Evolutionary conservation across 257 asterid species (phyloP).

Genomic region (Ehretia macrophylla): DNA sequence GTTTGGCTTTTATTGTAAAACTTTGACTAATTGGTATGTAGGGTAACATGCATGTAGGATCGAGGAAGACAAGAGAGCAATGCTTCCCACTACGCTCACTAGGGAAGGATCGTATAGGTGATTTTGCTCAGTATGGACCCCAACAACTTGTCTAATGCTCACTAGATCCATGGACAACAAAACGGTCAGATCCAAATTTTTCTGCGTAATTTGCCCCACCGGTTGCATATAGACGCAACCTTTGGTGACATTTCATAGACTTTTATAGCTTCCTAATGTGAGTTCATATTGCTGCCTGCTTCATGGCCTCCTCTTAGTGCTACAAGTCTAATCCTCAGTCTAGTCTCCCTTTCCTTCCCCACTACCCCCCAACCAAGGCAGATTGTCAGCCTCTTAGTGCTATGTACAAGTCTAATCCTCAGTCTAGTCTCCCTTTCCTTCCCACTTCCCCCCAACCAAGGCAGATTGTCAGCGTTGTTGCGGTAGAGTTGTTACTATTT

Average conservation of each 20-base stretch:
- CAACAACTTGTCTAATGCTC: slow-evolving; percentile 2
- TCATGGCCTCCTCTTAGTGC: no score
- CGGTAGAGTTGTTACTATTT: no score
- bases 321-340: slow-evolving; percentile 17
- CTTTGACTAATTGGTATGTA: no score
- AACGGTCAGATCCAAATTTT: slow-evolving; percentile 13
- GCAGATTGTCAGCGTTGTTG: no score
- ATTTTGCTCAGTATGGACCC: no score
- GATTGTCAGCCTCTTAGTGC: no score
- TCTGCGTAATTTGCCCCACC: slow-evolving; percentile 10
- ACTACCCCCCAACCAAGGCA: no score
- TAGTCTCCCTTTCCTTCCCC: slow-evolving; percentile 6
- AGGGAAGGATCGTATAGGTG: no score
- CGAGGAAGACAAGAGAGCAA: slow-evolving; percentile 39
- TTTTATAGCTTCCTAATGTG: slow-evolving; percentile 9
- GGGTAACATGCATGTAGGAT: no score
- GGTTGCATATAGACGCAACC: slow-evolving; percentile 14
- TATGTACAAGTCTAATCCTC: slow-evolving; percentile 20
- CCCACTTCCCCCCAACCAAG: background rate
- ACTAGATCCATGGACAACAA: slow-evolving; percentile 21
- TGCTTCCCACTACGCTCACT: slow-evolving; percentile 27
- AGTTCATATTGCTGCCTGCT: slow-evolving; percentile 18
- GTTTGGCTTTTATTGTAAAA: no score
- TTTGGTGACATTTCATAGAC: slow-evolving; percentile 21
- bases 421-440: slow-evolving; percentile 6